These are phyloP conservation scores for Penicillium herquei DNA, from an alignment of 495 filamentous ascomycete species.

Conservation along the genomic window DNA sequence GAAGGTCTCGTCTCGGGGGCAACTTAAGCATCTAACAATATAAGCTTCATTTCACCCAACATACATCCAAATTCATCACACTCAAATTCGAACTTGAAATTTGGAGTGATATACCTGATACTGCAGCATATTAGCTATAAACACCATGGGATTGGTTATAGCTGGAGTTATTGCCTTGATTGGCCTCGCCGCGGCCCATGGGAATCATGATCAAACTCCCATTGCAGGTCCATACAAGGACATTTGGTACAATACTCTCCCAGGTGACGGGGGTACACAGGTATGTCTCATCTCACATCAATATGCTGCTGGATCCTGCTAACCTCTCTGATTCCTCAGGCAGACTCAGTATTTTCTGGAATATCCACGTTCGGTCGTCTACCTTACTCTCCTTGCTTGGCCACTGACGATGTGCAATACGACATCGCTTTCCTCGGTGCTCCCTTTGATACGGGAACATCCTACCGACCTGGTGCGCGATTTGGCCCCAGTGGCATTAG, in stretches of 20 bases:
- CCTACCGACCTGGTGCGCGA: slow-evolving; percentile 77
- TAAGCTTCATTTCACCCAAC: no score
- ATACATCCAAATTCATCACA: no score
- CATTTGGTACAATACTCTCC: slow-evolving; percentile 64
- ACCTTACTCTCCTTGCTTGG: slow-evolving; percentile 74
- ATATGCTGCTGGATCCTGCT: no score
- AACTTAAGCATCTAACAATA: no score
- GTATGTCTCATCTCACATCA: slow-evolving; percentile 25
- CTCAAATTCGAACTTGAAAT: no score
- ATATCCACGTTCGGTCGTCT: slow-evolving; percentile 77
- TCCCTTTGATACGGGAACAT: slow-evolving; percentile 67
- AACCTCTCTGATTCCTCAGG: slow-evolving; percentile 34
- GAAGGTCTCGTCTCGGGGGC: no score
- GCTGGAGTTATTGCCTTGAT: slow-evolving; percentile 11
- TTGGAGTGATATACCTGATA: no score
- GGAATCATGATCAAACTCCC: slow-evolving; percentile 51
- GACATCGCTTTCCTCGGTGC: slow-evolving; percentile 81
- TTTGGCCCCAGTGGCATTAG: slow-evolving; percentile 82
- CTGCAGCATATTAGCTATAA: no score
- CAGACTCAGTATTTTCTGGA: slow-evolving; percentile 70
- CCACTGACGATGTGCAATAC: slow-evolving; percentile 66
- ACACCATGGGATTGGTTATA: no score
- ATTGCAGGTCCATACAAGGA: slow-evolving; percentile 57
- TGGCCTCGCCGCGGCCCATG: slow-evolving; percentile 48
- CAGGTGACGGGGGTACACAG: slow-evolving; percentile 68